These are phyloP conservation scores for Russula emetica DNA, from an alignment of 768 basidiomycete genomes.

Conservation along the genomic window DNA sequence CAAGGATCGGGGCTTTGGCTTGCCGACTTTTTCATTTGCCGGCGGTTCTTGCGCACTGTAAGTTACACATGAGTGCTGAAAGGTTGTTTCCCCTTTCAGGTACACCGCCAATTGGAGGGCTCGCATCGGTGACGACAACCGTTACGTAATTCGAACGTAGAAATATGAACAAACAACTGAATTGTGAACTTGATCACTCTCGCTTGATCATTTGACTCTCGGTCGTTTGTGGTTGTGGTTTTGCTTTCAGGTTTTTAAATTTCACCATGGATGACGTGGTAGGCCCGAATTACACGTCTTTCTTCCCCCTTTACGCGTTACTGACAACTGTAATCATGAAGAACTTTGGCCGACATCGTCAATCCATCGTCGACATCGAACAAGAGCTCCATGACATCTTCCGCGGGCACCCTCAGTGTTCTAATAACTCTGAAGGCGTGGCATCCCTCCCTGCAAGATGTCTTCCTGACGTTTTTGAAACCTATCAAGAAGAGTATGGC, in stretches of 20 bases:
- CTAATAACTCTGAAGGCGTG: conserved; percentile 54
- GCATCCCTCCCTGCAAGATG: conserved; percentile 65
- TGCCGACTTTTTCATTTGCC: not conserved
- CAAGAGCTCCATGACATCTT: conserved; percentile 65
- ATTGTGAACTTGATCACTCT: not conserved
- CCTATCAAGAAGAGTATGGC: conserved; percentile 56
- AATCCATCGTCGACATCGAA: conserved; percentile 69
- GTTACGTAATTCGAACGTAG: not conserved
- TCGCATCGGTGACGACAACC: not conserved
- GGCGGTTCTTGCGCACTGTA: not conserved
- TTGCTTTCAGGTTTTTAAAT: not conserved
- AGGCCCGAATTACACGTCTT: not conserved
- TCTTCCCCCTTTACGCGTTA: conserved; percentile 1
- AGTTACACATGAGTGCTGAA: not conserved
- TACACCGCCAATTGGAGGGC: not conserved
- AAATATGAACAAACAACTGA: conserved; percentile 11
- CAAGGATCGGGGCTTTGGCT: conserved; percentile 9
- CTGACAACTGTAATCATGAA: conserved; percentile 4
- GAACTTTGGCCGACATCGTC: conserved; percentile 55
- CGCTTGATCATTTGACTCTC: not conserved
- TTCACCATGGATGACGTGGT: conserved; percentile 21
- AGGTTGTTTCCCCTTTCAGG: not conserved
- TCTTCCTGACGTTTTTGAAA: conserved; percentile 65
- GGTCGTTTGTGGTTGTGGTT: not conserved
- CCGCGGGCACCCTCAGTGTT: conserved; percentile 55